phyloP scores from a whole-genome alignment of 805 yeast genomes.

The Lipomyces spencermartinsiae region DNA sequence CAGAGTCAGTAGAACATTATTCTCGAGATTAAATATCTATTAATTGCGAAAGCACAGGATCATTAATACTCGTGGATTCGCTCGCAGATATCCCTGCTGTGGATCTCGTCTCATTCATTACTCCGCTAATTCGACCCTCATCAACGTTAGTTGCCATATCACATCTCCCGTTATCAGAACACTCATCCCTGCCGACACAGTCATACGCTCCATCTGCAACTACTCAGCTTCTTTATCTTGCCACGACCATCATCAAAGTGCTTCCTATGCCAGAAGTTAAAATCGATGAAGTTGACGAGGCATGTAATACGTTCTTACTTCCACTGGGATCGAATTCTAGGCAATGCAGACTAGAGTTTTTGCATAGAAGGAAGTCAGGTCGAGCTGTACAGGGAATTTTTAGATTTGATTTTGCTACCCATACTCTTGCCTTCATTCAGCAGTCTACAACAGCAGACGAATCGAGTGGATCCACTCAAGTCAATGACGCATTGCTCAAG shows the following conservation, averaged over 20 bases:
- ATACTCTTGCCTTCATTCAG: slow-evolving; percentile 51
- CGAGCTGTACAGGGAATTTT: slow-evolving; percentile 67
- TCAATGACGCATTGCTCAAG: slow-evolving; percentile 63
- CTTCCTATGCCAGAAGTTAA: slow-evolving; percentile 51
- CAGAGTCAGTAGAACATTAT: slow-evolving; percentile 18
- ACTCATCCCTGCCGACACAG: slow-evolving; percentile 7
- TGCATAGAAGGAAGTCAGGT: slow-evolving; percentile 84
- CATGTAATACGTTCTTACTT: slow-evolving; percentile 49
- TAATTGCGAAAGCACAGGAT: slow-evolving; percentile 6
- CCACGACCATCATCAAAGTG: slow-evolving; percentile 73
- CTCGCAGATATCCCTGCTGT: slow-evolving; percentile 62
- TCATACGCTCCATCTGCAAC: slow-evolving; percentile 28
- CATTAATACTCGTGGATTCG: slow-evolving; percentile 68
- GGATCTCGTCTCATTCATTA: slow-evolving; percentile 57
- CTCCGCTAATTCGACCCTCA: slow-evolving; percentile 56
- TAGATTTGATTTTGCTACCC: slow-evolving; percentile 54
- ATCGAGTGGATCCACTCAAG: slow-evolving; percentile 42
- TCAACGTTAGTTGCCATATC: slow-evolving; percentile 52
- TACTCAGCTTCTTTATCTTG: slow-evolving; percentile 56
- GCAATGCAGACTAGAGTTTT: slow-evolving; percentile 57
- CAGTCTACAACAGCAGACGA: slow-evolving; percentile 43
- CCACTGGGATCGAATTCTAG: slow-evolving; percentile 60
- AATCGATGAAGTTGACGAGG: slow-evolving; percentile 57
- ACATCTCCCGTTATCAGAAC: slow-evolving; percentile 10
- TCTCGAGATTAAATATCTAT: not conserved